Conservation (phyloP, 2,329 filamentous ascomycete species). For the Microcyclosporella mali region DNA sequence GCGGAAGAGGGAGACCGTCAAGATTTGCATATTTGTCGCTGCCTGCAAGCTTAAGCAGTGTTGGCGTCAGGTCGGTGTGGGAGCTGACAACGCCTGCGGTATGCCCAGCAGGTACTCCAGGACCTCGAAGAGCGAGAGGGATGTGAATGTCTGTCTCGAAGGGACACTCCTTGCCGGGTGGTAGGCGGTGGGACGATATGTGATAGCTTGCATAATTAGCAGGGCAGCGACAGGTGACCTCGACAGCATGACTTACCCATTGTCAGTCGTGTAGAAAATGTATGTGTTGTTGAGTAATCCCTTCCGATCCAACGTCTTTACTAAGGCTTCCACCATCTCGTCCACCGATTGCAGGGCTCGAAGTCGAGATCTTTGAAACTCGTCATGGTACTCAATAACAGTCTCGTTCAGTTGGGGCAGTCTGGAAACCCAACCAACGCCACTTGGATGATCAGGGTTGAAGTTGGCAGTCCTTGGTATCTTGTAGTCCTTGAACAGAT, state of each 20-base stretch:
- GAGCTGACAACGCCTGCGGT: constrained; percentile 48
- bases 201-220: constrained; percentile 59
- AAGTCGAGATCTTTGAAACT: constrained; percentile 49
- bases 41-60: constrained; percentile 43
- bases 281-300: constrained; percentile 44
- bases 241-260: no score
- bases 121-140: constrained; percentile 55
- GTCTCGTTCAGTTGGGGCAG: constrained; percentile 39
- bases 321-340: constrained; percentile 47
- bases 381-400: constrained; percentile 44
- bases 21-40: constrained; percentile 45
- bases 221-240: no score
- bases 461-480: constrained; percentile 53
- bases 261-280: constrained; percentile 55
- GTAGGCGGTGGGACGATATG: constrained; percentile 53
- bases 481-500: constrained; percentile 53
- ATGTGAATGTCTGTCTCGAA: constrained; percentile 57
- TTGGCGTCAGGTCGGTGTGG: constrained; percentile 60
- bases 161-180: constrained; percentile 53
- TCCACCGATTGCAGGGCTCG: constrained; percentile 51
- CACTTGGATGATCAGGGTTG: constrained; percentile 13
- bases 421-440: constrained; percentile 45
- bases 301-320: constrained; percentile 38
- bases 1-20: constrained; percentile 51
- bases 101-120: constrained; percentile 44